Conservation (phyloP, 345 rosid species). For the Draba incana region DNA sequence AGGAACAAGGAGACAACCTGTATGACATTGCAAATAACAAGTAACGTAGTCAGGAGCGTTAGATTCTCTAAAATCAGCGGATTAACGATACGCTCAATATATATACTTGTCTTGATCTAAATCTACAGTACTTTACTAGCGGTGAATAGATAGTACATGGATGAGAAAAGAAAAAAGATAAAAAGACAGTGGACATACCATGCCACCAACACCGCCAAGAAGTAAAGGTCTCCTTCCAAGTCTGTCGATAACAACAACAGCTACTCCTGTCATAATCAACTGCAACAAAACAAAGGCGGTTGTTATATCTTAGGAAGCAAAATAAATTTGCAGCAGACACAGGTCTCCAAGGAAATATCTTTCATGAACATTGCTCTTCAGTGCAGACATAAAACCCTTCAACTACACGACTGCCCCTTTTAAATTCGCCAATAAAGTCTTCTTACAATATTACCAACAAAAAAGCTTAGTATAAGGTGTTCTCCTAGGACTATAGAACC, state of each 20-base stretch:
- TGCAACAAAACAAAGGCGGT: constrained; percentile 35
- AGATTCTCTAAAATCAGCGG: not conserved
- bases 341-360: not conserved
- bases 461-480: not conserved
- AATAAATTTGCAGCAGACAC: constrained; percentile 7
- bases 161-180: constrained; percentile 3
- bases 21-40: constrained; percentile 25
- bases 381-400: not conserved
- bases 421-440: constrained; percentile 9
- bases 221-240: constrained; percentile 94
- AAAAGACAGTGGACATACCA: constrained; percentile 52
- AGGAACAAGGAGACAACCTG: constrained; percentile 85
- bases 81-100: not conserved
- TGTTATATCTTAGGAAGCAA: not conserved
- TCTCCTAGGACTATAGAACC: constrained; percentile 7
- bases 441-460: constrained; percentile 9
- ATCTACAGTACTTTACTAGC: not conserved
- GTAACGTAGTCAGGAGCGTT: constrained; percentile 12
- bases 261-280: constrained; percentile 93
- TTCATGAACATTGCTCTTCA: constrained; percentile 10
- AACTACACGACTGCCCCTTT: constrained; percentile 8
- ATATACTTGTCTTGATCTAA: constrained; percentile 5
- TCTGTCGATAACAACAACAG: constrained; percentile 85
- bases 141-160: not conserved
- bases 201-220: constrained; percentile 89